Conservation (phyloP, 345 rosid genomes). For the Corymbia maculata region DNA sequence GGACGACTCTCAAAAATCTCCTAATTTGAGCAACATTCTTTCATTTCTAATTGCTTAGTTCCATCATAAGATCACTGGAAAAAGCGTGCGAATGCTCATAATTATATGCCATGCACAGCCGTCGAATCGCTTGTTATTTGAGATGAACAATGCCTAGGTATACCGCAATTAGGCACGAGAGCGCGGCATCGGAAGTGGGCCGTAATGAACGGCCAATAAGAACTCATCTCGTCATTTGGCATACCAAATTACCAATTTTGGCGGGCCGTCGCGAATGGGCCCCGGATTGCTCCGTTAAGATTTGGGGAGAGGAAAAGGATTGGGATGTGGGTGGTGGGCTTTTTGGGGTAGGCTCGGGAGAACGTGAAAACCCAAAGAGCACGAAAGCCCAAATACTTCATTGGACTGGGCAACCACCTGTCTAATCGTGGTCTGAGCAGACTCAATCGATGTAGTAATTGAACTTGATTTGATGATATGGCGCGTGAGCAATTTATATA, state of each 20-base stretch:
- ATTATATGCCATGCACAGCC: not conserved
- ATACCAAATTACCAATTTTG: not conserved
- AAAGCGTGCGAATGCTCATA: not conserved
- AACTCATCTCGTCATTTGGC: not conserved
- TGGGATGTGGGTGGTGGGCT: not conserved
- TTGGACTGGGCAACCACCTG: not conserved
- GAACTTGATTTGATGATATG: not conserved
- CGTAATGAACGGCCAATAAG: not conserved
- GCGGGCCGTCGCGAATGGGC: not conserved
- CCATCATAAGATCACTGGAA: not conserved
- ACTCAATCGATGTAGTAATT: not conserved
- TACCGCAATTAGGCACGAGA: not conserved
- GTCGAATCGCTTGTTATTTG: not conserved
- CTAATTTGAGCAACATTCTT: not conserved
- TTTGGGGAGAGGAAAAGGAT: not conserved
- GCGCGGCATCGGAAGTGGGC: not conserved
- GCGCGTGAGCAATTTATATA: not conserved
- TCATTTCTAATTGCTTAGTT: not conserved
- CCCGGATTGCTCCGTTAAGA: not conserved
- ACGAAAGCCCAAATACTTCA: not conserved
- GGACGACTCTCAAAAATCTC: not conserved
- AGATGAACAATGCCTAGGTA: not conserved
- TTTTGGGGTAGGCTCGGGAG: not conserved
- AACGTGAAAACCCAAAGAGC: not conserved
- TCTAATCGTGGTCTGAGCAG: not conserved